Percentiles rank a stretch among this genome's conserved stretches.
Conservation (phyloP, 2,329 filamentous ascomycete species). For the Alternaria incomplexa region DNA sequence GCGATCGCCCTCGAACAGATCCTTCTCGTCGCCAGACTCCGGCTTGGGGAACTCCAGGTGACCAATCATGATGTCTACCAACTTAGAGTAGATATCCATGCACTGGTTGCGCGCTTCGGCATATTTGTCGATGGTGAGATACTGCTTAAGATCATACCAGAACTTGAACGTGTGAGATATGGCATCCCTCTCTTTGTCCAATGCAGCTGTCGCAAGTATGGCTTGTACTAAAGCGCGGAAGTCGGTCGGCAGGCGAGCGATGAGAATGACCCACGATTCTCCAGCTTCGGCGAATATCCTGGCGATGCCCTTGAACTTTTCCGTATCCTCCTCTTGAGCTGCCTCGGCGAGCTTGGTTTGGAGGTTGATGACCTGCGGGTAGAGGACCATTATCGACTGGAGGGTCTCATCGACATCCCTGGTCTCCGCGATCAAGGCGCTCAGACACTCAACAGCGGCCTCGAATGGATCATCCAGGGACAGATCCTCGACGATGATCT, state of each 20-base stretch:
- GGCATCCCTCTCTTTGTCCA: constrained; percentile 87
- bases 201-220: constrained; percentile 87
- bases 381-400: constrained; percentile 79
- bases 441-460: constrained; percentile 89
- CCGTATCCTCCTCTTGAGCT: constrained; percentile 80
- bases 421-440: constrained; percentile 89
- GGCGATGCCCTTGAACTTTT: constrained; percentile 86
- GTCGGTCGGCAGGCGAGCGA: constrained; percentile 80
- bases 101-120: constrained; percentile 78
- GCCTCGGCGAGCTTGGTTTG: constrained; percentile 76
- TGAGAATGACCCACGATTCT: constrained; percentile 90
- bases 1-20: constrained; percentile 93
- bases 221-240: constrained; percentile 88
- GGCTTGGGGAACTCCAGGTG: constrained; percentile 87
- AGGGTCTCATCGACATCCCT: constrained; percentile 91
- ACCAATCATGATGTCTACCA: constrained; percentile 91
- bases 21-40: constrained; percentile 74
- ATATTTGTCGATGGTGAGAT: constrained; percentile 88
- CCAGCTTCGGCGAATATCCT: constrained; percentile 91
- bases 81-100: constrained; percentile 81
- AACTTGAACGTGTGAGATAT: constrained; percentile 95
- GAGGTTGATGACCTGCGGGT: constrained; percentile 79
- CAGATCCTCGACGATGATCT: constrained; percentile 79
- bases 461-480: constrained; percentile 80
- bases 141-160: constrained; percentile 99